Base-by-base conservation (phyloP, 2,329 filamentous ascomycete genomes). In the Calonectria pseudoturangicola region DNA sequence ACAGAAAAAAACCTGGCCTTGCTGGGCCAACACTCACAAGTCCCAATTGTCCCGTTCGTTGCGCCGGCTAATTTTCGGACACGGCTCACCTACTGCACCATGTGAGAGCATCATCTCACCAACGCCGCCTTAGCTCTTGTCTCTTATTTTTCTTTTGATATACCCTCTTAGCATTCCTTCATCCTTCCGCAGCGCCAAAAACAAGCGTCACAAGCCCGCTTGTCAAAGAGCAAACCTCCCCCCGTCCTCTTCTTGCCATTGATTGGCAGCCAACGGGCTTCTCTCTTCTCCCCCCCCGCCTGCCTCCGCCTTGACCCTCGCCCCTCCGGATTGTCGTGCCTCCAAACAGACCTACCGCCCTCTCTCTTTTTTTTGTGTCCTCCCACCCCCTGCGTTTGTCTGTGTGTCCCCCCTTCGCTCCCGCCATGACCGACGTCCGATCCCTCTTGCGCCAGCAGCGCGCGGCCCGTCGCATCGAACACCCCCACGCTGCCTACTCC, bases 381-480 rank as follows among this genome's bases (percentile, higher is more conserved):
- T 21, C 27, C 28, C 30, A 21, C 50, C 30, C 28, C 18, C 18
- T 30, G 50, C 50, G 28, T 36, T n/a, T 18, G 54, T 41, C 54
- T 58, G 54, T 58, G 54, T 58, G 30, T 12, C 15, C 28, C 15
- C 65, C 64, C n/a, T 28, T 50, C 30, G 64, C 45, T 60, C 43
- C 43, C 51, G 73, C 56, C 75, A 96, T 97, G 94, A 89, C 94
- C 77, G 94, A 97, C 83, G 93, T 95, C 30, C 93, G 95, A 79
- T 91, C 94, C 43, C 90, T 98, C 62, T 89, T 97, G 71, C 93
- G 94, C 78, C 93, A 92, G 80, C 93, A 96, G 84, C 92, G 94
- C 76, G 91, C 92, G 69, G 90, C 93, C 74, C 92, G 95, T 70
- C 91, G 93, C 75, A 92, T 96, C 79, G 89, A 92, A 65, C 92